Evolutionary conservation across 345 rosid species (phyloP).

Genomic region (Viola odorata): DNA sequence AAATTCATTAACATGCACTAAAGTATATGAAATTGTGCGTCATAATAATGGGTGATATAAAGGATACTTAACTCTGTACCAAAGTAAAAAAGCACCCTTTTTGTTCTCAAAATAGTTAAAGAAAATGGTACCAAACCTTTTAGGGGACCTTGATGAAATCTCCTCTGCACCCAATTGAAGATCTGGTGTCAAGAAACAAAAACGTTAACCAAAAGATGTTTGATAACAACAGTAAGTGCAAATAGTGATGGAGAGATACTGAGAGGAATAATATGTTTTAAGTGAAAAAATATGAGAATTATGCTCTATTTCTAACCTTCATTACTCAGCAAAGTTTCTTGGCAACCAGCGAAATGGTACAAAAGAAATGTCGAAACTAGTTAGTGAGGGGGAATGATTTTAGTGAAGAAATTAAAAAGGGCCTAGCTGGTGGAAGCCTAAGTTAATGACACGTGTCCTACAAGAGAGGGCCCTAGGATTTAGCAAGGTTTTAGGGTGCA

Average conservation of each 20-base stretch:
- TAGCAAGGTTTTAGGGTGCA: constrained; percentile 28
- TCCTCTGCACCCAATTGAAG: constrained; percentile 87
- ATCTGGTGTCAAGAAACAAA: constrained; percentile 37
- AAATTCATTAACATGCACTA: background rate
- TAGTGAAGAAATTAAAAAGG: constrained; percentile 12
- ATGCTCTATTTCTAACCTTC: constrained; percentile 37
- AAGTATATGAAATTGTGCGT: background rate
- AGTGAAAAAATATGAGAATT: background rate
- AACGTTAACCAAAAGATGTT: constrained; percentile 1
- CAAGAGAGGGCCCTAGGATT: constrained; percentile 25
- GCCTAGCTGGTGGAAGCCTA: constrained; percentile 15
- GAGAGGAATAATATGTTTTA: background rate
- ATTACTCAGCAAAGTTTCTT: constrained; percentile 24
- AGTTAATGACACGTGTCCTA: constrained; percentile 34
- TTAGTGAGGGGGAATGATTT: background rate
- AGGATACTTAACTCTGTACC: too few species aligned
- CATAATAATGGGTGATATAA: too few species aligned
- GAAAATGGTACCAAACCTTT: constrained; percentile 43
- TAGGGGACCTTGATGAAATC: constrained; percentile 48
- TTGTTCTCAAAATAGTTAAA: background rate
- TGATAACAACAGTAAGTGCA: background rate
- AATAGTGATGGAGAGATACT: background rate
- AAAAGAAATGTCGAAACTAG: constrained; percentile 13
- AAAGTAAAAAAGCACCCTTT: background rate
- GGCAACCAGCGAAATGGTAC: constrained; percentile 12